Evolutionary conservation across 352 stramenopile genomes (phyloP), one percentile per base, ranked within the genome.

Genomic region (Phytophthora rubi): DNA sequence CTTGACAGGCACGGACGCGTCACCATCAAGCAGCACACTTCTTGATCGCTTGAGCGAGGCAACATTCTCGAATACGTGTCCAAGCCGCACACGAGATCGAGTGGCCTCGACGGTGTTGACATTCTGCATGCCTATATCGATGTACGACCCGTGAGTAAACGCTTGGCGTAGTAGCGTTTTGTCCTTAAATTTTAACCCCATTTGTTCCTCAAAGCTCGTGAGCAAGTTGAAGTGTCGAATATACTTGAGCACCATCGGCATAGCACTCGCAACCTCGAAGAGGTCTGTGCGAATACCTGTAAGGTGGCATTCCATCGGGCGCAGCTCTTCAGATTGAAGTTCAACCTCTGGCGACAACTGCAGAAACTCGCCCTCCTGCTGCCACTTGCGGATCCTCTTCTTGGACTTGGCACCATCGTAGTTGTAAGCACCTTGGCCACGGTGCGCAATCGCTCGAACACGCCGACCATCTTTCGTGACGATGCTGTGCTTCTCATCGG

Each of bases 181-280:
- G 70, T 95, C 85, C 6, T 79, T 77, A 33, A 95, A 93, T 13
- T 55, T 71, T 8, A 95, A 59, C 4, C 76, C 80, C 81, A 94
- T 91, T 21, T 71, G 70, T 13, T 37, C 45, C 65, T 90, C 83
- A 59, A 97, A 95, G 45, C 75, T 88, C 18, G 77, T 71, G 3
- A 95, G 68, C 21, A 93, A 54, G 23, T 81, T 83, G 62, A 85
- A 93, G 61, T 97, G 81, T 10, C 87, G 85, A 30, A 97, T 71
- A 69, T 93, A 89, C 73, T 94, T 93, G 18, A 95, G 73, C 48
- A 94, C 75, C 86, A 97, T 92, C 16, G 89, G 88, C 82, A 97
- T 92, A n/a, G 84, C 85, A 28, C 78, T 89, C 13, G 77, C 85
- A n/a, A 93, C 53, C 60, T 97, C 89, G 44, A 95, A 94, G 2